Evolutionary conservation across 2,329 filamentous ascomycete species (phyloP).

Genomic region (Chalaropsis ovoidea): DNA sequence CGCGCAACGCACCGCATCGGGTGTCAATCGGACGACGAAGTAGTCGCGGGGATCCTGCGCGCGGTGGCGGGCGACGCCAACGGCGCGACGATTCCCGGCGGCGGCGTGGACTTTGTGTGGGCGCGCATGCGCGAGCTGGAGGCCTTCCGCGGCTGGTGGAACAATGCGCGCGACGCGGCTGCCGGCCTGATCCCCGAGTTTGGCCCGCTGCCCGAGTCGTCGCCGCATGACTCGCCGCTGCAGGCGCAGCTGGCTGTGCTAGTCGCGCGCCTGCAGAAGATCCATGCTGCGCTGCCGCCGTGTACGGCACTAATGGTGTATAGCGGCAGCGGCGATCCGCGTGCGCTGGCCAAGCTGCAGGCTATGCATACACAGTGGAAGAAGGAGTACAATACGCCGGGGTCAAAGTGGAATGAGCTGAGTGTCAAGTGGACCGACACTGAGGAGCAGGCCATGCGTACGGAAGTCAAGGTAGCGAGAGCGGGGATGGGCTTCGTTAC

Average conservation of each 20-base stretch:
- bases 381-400: constrained; percentile 53
- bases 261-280: constrained; percentile 42
- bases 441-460: constrained; percentile 53
- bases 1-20: constrained; percentile 48
- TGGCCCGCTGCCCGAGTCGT: constrained; percentile 26
- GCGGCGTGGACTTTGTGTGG: constrained; percentile 58
- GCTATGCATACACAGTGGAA: constrained; percentile 51
- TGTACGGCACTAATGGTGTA: constrained; percentile 57
- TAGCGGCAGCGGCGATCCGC: constrained; percentile 57
- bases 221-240: constrained; percentile 31
- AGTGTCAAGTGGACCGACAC: constrained; percentile 58
- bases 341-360: constrained; percentile 53
- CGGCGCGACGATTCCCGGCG: constrained; percentile 46
- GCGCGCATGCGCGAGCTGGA: constrained; percentile 57
- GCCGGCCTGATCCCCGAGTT: constrained; percentile 29
- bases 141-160: constrained; percentile 58
- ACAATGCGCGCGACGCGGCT: constrained; percentile 40
- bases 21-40: constrained; percentile 51
- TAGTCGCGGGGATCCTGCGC: constrained; percentile 45
- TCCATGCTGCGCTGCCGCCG: constrained; percentile 50
- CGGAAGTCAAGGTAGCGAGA: constrained; percentile 47
- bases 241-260: constrained; percentile 40
- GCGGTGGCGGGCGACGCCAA: constrained; percentile 50
- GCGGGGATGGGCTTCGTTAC: constrained; percentile 55
- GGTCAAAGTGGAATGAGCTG: constrained; percentile 56